Evolutionary conservation across 176 grass and related monocot genomes (phyloP), one percentile per base, ranked within the genome.

Genomic region (Aegilops bicornis): DNA sequence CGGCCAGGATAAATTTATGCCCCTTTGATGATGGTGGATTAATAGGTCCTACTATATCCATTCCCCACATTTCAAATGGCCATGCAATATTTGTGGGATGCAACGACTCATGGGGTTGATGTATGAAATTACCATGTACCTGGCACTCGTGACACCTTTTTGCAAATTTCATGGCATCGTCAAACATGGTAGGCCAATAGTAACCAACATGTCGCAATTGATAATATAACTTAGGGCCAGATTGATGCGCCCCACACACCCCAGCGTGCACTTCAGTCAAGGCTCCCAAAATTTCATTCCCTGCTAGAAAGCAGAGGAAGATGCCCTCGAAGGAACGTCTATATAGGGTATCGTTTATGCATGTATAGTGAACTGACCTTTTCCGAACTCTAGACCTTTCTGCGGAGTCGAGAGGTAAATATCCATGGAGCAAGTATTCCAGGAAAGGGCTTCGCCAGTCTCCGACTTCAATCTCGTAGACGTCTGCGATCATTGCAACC

Each of bases 21-120:
- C 43, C 43, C 43, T 14, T 47, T 13, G 43, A 47, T 47, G 43
- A 73, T 11, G 68, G 52, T 0, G 81, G 52, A 1, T 73, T 6
- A 7, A 73, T 73, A 0, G 15, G 82, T 7, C 69, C 69, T 0
- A 74, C 68, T 19, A 83, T 5, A 30, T 83, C 81, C 32, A 45
- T 82, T 2, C 64, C 79, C 64, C 79, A 82, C 19, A 69, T 82
- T 56, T 82, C 47, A 7, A 82, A 71, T 3, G 65, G 65, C 65
- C 66, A 82, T 0, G 65, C 35, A 50, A 72, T 72, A 2, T 40
- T 58, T 0, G 48, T 60, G 0, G 48, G 67, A 33, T 83, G 67
- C 2, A 83, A 25, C 0, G 43, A 15, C 5, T 83, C 67, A 13
- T 83, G 81, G 0, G 66, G 31, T 0, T 72, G 80, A 6, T 58